Conservation (phyloP, 1,284 basidiomycete genomes). For the Trametes pubescens region DNA sequence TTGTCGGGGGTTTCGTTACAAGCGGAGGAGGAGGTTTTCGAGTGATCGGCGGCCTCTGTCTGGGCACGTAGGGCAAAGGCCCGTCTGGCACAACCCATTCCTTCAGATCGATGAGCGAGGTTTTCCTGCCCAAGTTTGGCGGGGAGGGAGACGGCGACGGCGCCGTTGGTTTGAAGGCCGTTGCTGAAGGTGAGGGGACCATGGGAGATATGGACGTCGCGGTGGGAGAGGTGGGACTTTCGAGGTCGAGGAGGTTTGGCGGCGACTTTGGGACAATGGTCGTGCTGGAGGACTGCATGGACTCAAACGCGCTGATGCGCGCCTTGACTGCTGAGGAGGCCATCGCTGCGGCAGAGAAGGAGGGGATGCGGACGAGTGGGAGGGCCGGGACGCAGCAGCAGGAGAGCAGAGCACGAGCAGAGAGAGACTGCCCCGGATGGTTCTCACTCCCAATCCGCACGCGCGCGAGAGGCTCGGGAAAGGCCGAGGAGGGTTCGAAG, state of each 20-base stretch:
- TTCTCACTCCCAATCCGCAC: neutral
- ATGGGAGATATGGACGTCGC: constrained; percentile 41
- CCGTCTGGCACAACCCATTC: constrained; percentile 80
- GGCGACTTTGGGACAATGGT: constrained; percentile 33
- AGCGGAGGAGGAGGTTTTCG: constrained; percentile 27
- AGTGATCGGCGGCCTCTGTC: constrained; percentile 33
- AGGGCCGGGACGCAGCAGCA: neutral
- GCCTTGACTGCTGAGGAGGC: constrained; percentile 63
- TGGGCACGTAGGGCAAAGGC: constrained; percentile 42
- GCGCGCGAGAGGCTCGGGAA: constrained; percentile 7
- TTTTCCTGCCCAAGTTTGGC: constrained; percentile 59
- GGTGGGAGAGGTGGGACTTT: constrained; percentile 56
- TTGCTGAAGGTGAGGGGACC: constrained; percentile 41
- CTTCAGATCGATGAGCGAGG: constrained; percentile 74
- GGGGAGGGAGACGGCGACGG: constrained; percentile 61
- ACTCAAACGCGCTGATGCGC: constrained; percentile 65
- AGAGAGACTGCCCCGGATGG: neutral
- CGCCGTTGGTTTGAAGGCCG: constrained; percentile 36
- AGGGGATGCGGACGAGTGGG: neutral
- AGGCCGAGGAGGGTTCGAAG: neutral
- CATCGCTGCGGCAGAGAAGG: constrained; percentile 42
- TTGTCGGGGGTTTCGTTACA: constrained; percentile 29
- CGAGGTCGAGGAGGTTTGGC: constrained; percentile 53
- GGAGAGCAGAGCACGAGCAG: neutral
- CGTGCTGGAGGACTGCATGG: constrained; percentile 32